A percentile compares a stretch with the other conserved stretches of the same genome.
These are phyloP conservation scores for Rhizopogon vesiculosus DNA, from an alignment of 768 basidiomycete species.

Conservation along the genomic window DNA sequence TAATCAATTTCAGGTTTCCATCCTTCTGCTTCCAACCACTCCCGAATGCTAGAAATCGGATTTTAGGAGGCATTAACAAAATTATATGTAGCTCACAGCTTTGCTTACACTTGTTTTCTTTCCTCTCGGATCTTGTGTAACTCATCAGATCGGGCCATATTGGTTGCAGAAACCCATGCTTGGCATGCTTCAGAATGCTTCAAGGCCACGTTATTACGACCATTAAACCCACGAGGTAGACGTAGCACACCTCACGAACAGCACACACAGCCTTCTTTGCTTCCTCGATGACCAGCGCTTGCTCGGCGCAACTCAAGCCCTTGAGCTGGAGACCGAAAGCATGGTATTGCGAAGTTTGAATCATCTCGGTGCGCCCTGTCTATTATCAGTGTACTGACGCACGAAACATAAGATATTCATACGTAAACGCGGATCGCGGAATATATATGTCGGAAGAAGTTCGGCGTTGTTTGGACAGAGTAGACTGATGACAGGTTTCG, in stretches of 20 bases:
- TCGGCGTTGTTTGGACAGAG: background rate
- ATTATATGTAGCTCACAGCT: background rate
- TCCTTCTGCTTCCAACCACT: conserved; percentile 11
- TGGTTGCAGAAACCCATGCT: conserved; percentile 18
- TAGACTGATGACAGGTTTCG: background rate
- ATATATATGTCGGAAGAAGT: background rate
- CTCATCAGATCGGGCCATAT: conserved; percentile 12
- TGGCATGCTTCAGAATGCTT: conserved; percentile 23
- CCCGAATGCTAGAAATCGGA: conserved; percentile 12
- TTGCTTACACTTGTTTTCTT: conserved; percentile 22
- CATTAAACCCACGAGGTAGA: background rate
- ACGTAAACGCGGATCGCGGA: background rate
- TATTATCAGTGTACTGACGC: background rate
- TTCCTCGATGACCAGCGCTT: background rate
- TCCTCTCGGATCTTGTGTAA: conserved; percentile 19
- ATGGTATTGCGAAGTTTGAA: background rate
- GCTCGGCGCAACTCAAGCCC: background rate
- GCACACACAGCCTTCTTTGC: background rate
- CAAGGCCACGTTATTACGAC: background rate
- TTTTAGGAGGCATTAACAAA: conserved; percentile 3
- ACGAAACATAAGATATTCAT: background rate
- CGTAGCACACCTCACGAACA: background rate
- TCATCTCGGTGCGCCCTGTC: conserved; percentile 1
- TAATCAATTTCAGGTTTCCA: conserved; percentile 23
- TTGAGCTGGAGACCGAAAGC: background rate